Evolutionary conservation across 2,329 filamentous ascomycete genomes (phyloP), one percentile per base, ranked within the genome.

Genomic region (Pseudocercospora eumusae): DNA sequence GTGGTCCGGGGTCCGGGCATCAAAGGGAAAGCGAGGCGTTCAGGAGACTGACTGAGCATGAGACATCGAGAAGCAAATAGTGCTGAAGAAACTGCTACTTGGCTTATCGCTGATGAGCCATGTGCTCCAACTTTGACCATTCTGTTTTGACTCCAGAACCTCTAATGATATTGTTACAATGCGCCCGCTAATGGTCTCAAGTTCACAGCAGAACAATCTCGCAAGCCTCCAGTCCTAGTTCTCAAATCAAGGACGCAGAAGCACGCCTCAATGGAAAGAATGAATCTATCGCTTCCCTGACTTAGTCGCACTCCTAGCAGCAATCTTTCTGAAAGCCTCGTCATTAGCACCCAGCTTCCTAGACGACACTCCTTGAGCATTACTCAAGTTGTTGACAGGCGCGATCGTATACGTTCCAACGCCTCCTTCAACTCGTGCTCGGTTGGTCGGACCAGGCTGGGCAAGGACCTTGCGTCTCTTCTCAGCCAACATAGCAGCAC

Each of bases 371-470:
- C 68, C 68, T 42, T 68, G 66, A 45, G 68, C 69, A 62, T 73
- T 73, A 45, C 70, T 72, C 55, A 75, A 56, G 49, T 81, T 85
- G 72, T 81, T 85, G 71, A 82, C 83, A n/a, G 86, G 86, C 53
- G 85, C 86, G 66, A 88, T 81, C 4, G 81, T 85, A 72, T 88
- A 88, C 21, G 82, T 86, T 54, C 83, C 83, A 36, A 84, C 79
- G n/a, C 81, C 82, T 52, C 80, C 80, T 66, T 87, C 82, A 65
- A 84, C 80, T 62, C 85, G 80, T 31, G 86, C 86, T 69, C 86
- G 81, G 68, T 87, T 86, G 66, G 79, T 80, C 36, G 80, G 75
- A 56, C 78, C 79, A 20, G 83, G 83, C 50, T 79, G 80, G 63
- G 83, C 82, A 64, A 86, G 78, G 42, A 78, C 79, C 70, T 79